Percentiles rank a stretch among this genome's conserved stretches.
Conservation (phyloP, 306 rosid species). For the Fagus sylvatica region DNA sequence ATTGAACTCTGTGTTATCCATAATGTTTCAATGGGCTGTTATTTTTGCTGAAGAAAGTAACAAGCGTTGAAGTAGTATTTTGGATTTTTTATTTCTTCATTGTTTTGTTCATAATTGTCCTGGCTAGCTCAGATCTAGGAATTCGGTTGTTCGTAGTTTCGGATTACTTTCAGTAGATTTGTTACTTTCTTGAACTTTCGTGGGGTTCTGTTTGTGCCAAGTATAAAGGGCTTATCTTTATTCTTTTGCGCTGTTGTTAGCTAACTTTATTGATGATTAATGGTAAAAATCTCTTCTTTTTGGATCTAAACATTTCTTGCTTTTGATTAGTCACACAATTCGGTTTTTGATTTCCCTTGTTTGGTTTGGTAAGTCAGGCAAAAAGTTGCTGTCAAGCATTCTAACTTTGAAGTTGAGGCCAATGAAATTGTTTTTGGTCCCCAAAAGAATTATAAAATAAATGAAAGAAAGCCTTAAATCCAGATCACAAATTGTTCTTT, state of each 20-base stretch:
- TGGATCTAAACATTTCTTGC: neutral
- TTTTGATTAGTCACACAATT: neutral
- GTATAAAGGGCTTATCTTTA: slow-evolving; percentile 11
- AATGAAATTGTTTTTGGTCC: neutral
- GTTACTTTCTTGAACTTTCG: slow-evolving; percentile 1
- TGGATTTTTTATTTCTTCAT: neutral
- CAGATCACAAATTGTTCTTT: neutral
- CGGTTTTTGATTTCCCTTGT: neutral
- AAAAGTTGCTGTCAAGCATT: neutral
- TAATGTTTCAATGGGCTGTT: neutral
- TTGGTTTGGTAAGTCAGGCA: neutral
- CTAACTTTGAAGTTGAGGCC: neutral
- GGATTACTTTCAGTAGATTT: neutral
- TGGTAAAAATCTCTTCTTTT: neutral
- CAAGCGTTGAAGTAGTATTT: neutral
- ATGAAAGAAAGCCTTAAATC: neutral
- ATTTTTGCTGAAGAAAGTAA: neutral
- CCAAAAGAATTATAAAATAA: neutral
- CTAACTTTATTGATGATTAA: slow-evolving; percentile 6
- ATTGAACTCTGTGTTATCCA: neutral
- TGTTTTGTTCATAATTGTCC: neutral
- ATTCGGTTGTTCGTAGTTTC: slow-evolving; percentile 4
- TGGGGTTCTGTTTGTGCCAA: slow-evolving; percentile 13
- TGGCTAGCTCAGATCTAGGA: slow-evolving; percentile 31
- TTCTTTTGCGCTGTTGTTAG: neutral